Base-by-base conservation (phyloP, 495 filamentous ascomycete species). In the Jackrogersella multiformis region DNA sequence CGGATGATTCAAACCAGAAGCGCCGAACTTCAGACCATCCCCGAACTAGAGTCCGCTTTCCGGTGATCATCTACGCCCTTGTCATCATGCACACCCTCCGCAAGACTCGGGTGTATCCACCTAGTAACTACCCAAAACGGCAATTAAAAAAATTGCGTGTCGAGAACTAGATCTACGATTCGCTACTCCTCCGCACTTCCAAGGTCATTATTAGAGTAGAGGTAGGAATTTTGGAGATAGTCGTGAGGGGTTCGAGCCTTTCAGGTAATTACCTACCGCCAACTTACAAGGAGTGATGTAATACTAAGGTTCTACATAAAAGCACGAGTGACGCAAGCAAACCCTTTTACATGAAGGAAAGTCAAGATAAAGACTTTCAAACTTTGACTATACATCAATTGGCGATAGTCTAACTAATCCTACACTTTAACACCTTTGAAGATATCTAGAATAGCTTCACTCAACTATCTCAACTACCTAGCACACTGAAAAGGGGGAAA, bases 31-130 rank as follows among this genome's bases (percentile, higher is more conserved):
- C 12, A 26, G 54, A 1, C 5, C 8, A 45, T 20, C 28, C 49
- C n/a, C n/a, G n/a, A n/a, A n/a, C n/a, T 16, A 20, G 21, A 15
- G 48, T 60, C 60, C 66, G 66, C 55, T 69, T 68, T 64, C 13
- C 66, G 66, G 66, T 26, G 24, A 32, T 64, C 66, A 60, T 55
- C 35, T 42, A 24, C 66, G 66, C 66, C 66, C 54, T 69, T 69
- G 54, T 44, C 55, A 36, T 61, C 35, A 52, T 56, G 16, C 45
- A 32, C 12, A 12, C 34, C 21, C 28, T 58, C 54, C 36, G 36
- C 16, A 44, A 53, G 24, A 56, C 39, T 35, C 34, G 38, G 28
- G 15, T n/a, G 51, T 23, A 55, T 12, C 28, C 42, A 66, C 55
- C 38, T 46, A 52, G 10, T 8, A 30, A 38, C 35, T 60, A 34